Evolutionary conservation across 2,329 filamentous ascomycete genomes (phyloP).

Genomic region (Fusarium incarnatum): DNA sequence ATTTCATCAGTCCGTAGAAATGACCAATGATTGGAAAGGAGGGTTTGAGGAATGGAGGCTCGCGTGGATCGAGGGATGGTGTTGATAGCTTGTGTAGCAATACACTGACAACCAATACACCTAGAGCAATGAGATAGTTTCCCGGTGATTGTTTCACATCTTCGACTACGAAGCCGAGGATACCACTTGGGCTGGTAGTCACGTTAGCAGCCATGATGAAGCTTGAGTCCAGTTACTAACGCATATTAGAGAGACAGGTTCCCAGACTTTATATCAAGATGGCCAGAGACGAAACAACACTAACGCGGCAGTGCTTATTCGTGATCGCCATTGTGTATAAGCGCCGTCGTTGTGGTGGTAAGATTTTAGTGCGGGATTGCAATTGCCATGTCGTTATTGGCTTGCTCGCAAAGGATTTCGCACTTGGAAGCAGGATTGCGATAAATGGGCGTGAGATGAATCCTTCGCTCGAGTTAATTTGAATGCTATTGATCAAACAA

Average conservation of each 20-base stretch:
- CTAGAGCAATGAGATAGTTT: constrained; percentile 10
- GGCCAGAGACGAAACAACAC: no score
- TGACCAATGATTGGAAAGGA: constrained; percentile 52
- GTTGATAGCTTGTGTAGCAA: constrained; percentile 17
- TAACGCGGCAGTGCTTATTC: not conserved
- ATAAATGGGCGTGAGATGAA: not conserved
- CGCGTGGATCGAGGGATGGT: constrained; percentile 11
- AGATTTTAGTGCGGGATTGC: not conserved
- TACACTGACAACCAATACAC: not conserved
- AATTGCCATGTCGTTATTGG: not conserved
- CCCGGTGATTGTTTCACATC: constrained; percentile 23
- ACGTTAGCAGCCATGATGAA: not conserved
- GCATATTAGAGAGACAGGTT: rapidly evolving
- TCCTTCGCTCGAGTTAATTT: not conserved
- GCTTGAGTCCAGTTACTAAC: no score
- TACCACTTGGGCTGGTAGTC: not conserved
- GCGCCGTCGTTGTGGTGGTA: not conserved
- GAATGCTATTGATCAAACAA: not conserved
- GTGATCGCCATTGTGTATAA: not conserved
- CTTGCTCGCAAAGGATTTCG: not conserved
- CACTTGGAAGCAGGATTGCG: not conserved
- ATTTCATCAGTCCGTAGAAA: constrained; percentile 52
- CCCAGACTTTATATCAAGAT: not conserved
- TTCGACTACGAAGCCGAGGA: not conserved
- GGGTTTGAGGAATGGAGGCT: constrained; percentile 27